Percentiles rank a stretch among this genome's conserved stretches.
Conservation (phyloP, 805 yeast species). For the Candida schatavii region DNA sequence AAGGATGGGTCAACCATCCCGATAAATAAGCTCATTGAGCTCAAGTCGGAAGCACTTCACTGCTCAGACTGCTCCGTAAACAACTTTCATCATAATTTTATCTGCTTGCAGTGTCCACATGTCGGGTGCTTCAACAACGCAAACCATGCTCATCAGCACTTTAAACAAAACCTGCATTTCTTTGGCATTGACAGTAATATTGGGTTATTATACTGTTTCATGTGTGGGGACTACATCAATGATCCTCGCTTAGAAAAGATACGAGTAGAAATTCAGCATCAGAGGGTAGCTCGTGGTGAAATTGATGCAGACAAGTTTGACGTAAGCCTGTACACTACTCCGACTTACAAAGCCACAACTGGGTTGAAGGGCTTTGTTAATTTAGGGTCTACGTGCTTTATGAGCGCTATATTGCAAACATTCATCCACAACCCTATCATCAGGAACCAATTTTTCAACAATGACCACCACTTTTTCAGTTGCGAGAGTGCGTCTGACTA, state of each 20-base stretch:
- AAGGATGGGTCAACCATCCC: slow-evolving; percentile 40
- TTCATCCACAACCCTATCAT: slow-evolving; percentile 87
- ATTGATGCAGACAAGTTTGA: background rate
- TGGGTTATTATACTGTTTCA: slow-evolving; percentile 74
- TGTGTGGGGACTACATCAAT: slow-evolving; percentile 70
- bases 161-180: slow-evolving; percentile 30
- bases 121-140: slow-evolving; percentile 60
- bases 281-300: background rate
- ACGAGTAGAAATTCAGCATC: slow-evolving; percentile 25
- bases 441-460: slow-evolving; percentile 67
- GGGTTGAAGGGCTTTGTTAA: slow-evolving; percentile 88
- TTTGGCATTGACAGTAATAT: slow-evolving; percentile 59
- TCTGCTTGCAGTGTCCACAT: slow-evolving; percentile 74
- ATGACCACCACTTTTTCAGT: slow-evolving; percentile 60
- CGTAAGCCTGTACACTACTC: slow-evolving; percentile 24
- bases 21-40: slow-evolving; percentile 32
- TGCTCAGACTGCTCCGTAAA: slow-evolving; percentile 50
- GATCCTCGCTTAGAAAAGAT: slow-evolving; percentile 57
- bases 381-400: slow-evolving; percentile 96
- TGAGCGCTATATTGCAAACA: slow-evolving; percentile 89
- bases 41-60: slow-evolving; percentile 43
- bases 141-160: slow-evolving; percentile 32
- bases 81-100: slow-evolving; percentile 48
- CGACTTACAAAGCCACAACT: slow-evolving; percentile 55
- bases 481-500: slow-evolving; percentile 37